Percentiles rank a stretch among this genome's conserved stretches.
phyloP scores from a whole-genome alignment of 148 eudicot genomes.

The Euryodendron excelsum region DNA sequence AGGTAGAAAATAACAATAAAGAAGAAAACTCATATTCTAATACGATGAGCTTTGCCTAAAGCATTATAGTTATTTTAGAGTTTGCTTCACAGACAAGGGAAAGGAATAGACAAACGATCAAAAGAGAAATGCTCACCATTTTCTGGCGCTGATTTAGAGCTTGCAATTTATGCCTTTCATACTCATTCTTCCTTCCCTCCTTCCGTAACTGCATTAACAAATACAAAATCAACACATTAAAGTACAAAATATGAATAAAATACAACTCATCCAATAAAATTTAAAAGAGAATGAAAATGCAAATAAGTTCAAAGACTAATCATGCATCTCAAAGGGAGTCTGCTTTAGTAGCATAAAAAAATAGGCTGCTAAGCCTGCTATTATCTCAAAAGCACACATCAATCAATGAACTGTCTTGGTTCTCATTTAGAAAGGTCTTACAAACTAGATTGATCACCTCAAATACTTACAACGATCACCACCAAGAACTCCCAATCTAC shows the following conservation, averaged over 20 bases:
- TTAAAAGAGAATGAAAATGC: background rate
- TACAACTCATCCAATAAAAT: background rate
- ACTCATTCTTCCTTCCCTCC: conserved; percentile 94
- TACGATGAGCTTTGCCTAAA: background rate
- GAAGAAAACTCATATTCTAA: too few species aligned
- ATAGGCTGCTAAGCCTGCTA: too few species aligned
- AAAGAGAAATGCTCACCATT: conserved; percentile 50
- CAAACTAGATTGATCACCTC: too few species aligned
- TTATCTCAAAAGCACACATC: background rate
- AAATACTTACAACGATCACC: too few species aligned
- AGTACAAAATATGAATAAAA: background rate
- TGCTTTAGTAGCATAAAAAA: too few species aligned
- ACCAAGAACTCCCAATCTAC: too few species aligned
- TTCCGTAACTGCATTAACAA: conserved; percentile 59
- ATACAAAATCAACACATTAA: conserved; percentile 7
- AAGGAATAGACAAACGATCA: background rate
- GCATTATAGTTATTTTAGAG: background rate
- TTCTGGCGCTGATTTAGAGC: conserved; percentile 98
- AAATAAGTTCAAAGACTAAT: background rate
- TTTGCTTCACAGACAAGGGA: background rate
- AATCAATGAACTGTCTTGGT: background rate
- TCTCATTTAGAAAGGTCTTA: background rate
- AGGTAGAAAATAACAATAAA: too few species aligned
- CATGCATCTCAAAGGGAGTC: background rate
- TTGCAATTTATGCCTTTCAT: conserved; percentile 94